A percentile compares a stretch with the other conserved stretches of the same genome.
These are phyloP conservation scores for Macroventuria anomochaeta DNA, from an alignment of 2,329 filamentous ascomycete genomes.

Conservation along the genomic window DNA sequence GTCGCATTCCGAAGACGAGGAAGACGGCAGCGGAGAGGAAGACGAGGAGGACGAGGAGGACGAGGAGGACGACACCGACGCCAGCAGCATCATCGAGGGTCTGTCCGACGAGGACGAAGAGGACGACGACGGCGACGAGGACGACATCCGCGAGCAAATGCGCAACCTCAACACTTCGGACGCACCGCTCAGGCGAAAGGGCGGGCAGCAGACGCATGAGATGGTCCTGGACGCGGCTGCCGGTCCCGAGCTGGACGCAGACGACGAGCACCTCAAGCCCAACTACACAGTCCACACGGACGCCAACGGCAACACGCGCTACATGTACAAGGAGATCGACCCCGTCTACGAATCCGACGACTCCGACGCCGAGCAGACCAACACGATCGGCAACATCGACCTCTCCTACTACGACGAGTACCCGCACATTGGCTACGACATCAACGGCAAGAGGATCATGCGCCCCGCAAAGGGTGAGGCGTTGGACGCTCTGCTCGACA, in stretches of 20 bases:
- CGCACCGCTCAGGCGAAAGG: constrained; percentile 25
- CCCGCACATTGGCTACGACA: constrained; percentile 97
- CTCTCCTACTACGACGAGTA: constrained; percentile 96
- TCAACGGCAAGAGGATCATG: constrained; percentile 98
- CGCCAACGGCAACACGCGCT: constrained; percentile 88
- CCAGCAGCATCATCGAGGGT: constrained; percentile 44
- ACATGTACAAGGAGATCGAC: constrained; percentile 92
- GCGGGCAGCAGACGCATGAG: constrained; percentile 23
- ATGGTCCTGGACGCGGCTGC: constrained; percentile 22
- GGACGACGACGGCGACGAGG: constrained; percentile 45
- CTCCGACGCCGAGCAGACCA: constrained; percentile 78
- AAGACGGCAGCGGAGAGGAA: constrained; percentile 34
- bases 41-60: constrained; percentile 29
- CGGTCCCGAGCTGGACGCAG: constrained; percentile 36
- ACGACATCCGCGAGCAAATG: constrained; percentile 54
- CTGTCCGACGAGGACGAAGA: constrained; percentile 42
- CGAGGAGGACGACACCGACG: constrained; percentile 36
- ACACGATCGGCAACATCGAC: constrained; percentile 95
- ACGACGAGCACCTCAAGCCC: constrained; percentile 46
- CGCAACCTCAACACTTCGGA: constrained; percentile 51
- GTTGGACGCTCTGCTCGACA: constrained; percentile 90
- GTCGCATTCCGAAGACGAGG: constrained; percentile 52
- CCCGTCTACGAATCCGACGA: constrained; percentile 97
- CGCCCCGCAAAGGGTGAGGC: constrained; percentile 93
- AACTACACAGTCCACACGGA: constrained; percentile 73